Percentiles rank a stretch among this genome's conserved stretches.
phyloP scores from a whole-genome alignment of 345 rosid species.

The Hypericum perforatum region DNA sequence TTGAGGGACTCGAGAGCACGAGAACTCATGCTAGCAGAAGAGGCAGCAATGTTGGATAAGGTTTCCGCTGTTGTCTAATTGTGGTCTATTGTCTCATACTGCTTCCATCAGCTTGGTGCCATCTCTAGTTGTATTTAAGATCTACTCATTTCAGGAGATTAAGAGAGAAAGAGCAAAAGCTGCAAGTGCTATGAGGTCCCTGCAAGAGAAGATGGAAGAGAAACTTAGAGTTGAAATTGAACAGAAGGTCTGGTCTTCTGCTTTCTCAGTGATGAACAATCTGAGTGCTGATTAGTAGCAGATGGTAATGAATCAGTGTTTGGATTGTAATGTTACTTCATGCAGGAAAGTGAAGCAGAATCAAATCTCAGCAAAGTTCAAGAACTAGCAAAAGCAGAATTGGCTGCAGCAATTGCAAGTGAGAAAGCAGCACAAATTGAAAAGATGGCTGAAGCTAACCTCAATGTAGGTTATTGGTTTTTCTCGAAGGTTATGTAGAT shows the following conservation, averaged over 20 bases:
- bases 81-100: constrained; percentile 6
- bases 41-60: constrained; percentile 95
- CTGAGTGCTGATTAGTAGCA: constrained; percentile 7
- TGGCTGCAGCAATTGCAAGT: constrained; percentile 51
- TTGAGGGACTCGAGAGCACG: constrained; percentile 81
- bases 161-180: constrained; percentile 86
- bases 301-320: constrained; percentile 3
- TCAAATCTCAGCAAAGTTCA: constrained; percentile 39
- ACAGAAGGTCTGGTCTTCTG: constrained; percentile 48
- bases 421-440: constrained; percentile 88
- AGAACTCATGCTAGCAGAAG: constrained; percentile 89
- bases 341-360: constrained; percentile 72
- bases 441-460: constrained; percentile 83
- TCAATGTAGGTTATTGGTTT: constrained; percentile 46
- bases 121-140: not conserved
- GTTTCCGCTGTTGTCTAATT: constrained; percentile 24
- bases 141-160: constrained; percentile 54
- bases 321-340: no score
- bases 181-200: constrained; percentile 62
- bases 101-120: constrained; percentile 6
- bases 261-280: not conserved
- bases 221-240: constrained; percentile 66
- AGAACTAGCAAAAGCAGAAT: constrained; percentile 77
- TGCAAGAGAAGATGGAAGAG: constrained; percentile 83
- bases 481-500: not conserved